Evolutionary conservation across 805 yeast species (phyloP), one percentile per base, ranked within the genome.

Genomic region (Kuraishia hungarica): DNA sequence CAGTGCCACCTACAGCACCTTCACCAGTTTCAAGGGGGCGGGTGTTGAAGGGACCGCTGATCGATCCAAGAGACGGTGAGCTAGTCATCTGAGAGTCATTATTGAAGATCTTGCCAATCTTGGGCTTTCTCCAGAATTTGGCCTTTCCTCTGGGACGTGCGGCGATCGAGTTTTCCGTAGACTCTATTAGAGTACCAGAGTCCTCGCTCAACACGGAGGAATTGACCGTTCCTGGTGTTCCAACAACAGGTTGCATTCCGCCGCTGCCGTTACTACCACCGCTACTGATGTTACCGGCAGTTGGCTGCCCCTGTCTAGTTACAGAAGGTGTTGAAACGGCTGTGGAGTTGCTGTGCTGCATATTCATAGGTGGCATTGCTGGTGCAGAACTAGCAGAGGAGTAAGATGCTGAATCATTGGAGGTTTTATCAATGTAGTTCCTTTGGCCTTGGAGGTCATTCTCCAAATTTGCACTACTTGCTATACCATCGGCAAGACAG

Each of bases 121-220:
- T 59, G 2, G 57, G 53, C 51, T 39, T 55, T 24, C 58, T 65
- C 74, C 74, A 71, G 55, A 71, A 71, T 50, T 69, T 60, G 2
- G 64, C 61, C 53, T 62, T 69, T 17, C 60, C 58, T 49, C 62
- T 63, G 20, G 65, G 65, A 52, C 61, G 61, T 35, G 55, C 28
- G 6, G 51, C 23, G n/a, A 22, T 10, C 24, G 50, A 20, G 43
- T 3, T 35, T 35, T 35, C 43, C n/a, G 43, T 15, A 35, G 17
- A 6, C 43, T 53, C 54, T 15, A 39, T 50, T 20, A 55, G 43
- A 15, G 54, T 57, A 39, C 55, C 56, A n/a, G 55, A 57, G 39
- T 50, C 54, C 4, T 46, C 55, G 15, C 51, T 51, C 20, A 21
- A 26, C 2, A n/a, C 29, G 13, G 50, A 48, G 11, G 28, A 28